phyloP scores from a whole-genome alignment of 2,329 filamentous ascomycete species.

The Albophoma yamanashiensis region DNA sequence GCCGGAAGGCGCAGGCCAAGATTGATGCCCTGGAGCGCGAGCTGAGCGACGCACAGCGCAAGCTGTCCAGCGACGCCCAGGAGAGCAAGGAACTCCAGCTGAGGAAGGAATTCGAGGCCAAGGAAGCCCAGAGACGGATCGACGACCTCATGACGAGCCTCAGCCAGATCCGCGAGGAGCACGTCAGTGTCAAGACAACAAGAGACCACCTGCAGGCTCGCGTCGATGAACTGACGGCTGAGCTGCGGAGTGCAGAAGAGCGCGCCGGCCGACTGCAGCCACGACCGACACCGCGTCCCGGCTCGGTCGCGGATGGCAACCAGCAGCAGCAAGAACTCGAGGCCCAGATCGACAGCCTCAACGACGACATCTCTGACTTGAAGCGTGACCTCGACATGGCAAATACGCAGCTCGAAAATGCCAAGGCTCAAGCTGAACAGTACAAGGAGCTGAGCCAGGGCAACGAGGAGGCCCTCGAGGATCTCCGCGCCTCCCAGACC shows the following conservation, averaged over 20 bases:
- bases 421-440: slow-evolving; percentile 71
- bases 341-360: slow-evolving; percentile 67
- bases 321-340: slow-evolving; percentile 40
- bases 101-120: slow-evolving; percentile 81
- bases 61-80: slow-evolving; percentile 71
- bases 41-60: slow-evolving; percentile 66
- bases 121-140: slow-evolving; percentile 81
- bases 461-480: slow-evolving; percentile 78
- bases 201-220: slow-evolving; percentile 81
- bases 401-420: slow-evolving; percentile 68
- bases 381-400: slow-evolving; percentile 79
- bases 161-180: slow-evolving; percentile 72
- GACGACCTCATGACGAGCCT: slow-evolving; percentile 80
- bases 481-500: slow-evolving; percentile 69
- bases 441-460: slow-evolving; percentile 82
- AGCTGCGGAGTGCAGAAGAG: slow-evolving; percentile 83
- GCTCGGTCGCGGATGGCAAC: slow-evolving; percentile 27
- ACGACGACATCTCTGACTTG: slow-evolving; percentile 73
- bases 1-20: slow-evolving; percentile 67
- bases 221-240: slow-evolving; percentile 80
- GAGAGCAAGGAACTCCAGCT: slow-evolving; percentile 74
- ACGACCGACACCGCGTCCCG: slow-evolving; percentile 56
- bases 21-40: slow-evolving; percentile 74
- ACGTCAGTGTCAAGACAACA: slow-evolving; percentile 75
- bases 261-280: slow-evolving; percentile 72